phyloP scores from a whole-genome alignment of 1,284 basidiomycete species.

The Pyrrhoderma lamaoense region DNA sequence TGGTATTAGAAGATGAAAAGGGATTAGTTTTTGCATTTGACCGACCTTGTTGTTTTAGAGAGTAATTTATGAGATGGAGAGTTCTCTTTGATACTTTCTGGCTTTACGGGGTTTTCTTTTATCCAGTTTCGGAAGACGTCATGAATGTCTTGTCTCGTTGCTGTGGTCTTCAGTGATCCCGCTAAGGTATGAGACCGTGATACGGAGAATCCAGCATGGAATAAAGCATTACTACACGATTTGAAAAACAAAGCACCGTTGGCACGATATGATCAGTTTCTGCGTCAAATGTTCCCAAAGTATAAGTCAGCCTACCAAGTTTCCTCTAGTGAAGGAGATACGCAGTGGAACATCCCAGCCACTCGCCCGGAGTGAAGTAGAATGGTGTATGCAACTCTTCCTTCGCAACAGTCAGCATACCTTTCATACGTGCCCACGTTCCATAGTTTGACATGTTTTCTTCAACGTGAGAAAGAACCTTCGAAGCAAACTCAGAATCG shows the following conservation, averaged over 20 bases:
- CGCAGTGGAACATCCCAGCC: constrained; percentile 77
- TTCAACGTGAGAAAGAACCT: constrained; percentile 73
- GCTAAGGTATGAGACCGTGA: constrained; percentile 87
- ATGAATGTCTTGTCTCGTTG: constrained; percentile 64
- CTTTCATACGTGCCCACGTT: constrained; percentile 82
- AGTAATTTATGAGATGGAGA: constrained; percentile 65
- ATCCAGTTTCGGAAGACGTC: constrained; percentile 85
- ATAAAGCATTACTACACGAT: constrained; percentile 72
- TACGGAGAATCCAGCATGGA: constrained; percentile 79
- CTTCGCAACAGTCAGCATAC: constrained; percentile 88
- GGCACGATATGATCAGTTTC: neutral
- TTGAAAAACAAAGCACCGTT: constrained; percentile 10
- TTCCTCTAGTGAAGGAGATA: constrained; percentile 68
- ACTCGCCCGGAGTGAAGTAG: constrained; percentile 87
- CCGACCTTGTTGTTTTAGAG: constrained; percentile 58
- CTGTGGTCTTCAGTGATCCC: constrained; percentile 90
- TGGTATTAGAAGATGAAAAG: constrained; percentile 5
- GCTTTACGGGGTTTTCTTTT: constrained; percentile 74
- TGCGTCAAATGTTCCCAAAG: neutral
- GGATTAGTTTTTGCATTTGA: constrained; percentile 12
- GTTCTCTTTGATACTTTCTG: constrained; percentile 67
- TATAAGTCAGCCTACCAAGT: constrained; percentile 44
- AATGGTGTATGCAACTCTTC: constrained; percentile 80
- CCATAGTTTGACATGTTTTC: constrained; percentile 58
- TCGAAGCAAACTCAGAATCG: constrained; percentile 64